phyloP scores from a whole-genome alignment of 2,329 filamentous ascomycete genomes.

The Talaromyces sp. region DNA sequence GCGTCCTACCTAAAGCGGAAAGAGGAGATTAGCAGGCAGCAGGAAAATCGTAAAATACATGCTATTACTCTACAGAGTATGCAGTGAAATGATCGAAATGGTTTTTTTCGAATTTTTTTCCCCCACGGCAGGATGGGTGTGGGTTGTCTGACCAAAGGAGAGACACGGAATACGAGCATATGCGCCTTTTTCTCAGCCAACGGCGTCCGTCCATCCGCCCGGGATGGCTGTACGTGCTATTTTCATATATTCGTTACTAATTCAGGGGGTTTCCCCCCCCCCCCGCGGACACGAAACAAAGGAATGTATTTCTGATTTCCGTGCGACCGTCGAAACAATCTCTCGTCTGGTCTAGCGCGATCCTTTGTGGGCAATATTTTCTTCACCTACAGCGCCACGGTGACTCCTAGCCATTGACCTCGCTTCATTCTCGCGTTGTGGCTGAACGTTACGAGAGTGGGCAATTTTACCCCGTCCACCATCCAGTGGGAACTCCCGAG shows the following conservation, averaged over 20 bases:
- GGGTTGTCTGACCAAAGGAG: not conserved
- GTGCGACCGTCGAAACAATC: no score
- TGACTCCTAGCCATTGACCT: not conserved
- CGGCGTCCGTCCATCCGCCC: not conserved
- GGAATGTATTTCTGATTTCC: no score
- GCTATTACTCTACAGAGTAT: no score
- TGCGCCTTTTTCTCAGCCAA: not conserved
- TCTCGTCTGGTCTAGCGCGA: not conserved
- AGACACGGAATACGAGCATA: not conserved
- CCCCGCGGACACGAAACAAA: not conserved
- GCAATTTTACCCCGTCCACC: not conserved
- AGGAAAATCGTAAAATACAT: no score
- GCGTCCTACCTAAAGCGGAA: no score
- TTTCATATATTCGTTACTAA: no score
- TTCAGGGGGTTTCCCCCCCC: no score
- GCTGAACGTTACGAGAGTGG: not conserved
- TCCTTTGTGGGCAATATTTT: not conserved
- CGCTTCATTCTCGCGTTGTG: not conserved
- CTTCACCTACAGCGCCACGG: not conserved
- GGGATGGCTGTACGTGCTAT: no score
- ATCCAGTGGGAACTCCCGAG: not conserved
- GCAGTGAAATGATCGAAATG: no score
- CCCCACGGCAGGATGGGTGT: no score
- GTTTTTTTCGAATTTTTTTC: no score
- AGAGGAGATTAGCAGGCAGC: no score